Base-by-base conservation (phyloP, 805 yeast genomes). In the Blastobotrys parvus region DNA sequence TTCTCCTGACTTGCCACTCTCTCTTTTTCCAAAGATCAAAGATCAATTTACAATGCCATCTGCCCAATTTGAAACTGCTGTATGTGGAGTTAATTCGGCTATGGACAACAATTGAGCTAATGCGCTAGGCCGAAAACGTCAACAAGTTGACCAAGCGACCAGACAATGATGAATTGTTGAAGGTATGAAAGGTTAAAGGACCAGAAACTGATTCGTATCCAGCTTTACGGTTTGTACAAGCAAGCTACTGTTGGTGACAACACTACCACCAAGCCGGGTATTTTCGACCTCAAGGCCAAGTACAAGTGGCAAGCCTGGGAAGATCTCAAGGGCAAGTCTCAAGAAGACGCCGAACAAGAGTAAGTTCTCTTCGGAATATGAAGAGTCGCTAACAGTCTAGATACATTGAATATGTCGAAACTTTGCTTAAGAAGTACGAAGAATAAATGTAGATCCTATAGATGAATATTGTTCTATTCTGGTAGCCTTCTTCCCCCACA, bases 291-390 rank as follows among this genome's bases (percentile, higher is more conserved):
- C 70, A 87, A 83, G 71, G 97, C 90, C 55, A 88, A 94, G 69
- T 84, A 85, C 77, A 92, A 92, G 74, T 92, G 97, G 97, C 90
- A 89, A 62, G 76, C 97, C 6, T 92, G 97, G 97, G 81, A 81
- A 58, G 80, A 78, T 56, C 70, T 81, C 59, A 82, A 84, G 70
- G 98, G 98, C 45, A 76, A 75, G 48, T 67, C 87, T 33, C 84
- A 83, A 67, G 94, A 78, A 55, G 97, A 87, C 29, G 98, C 98
- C 47, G 97, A 90, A 72, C 51, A 73, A 55, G 73, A 87, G 65
- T 77, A 51, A 45, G 63, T 57, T 11, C 3, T 4, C n/a, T 18
- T n/a, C n/a, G n/a, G n/a, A n/a, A n/a, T n/a, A n/a, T 22, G 21
- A 20, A 23, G 10, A 22, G 38, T 38, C 23, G 30, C 32, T 7